Evolutionary conservation across 768 basidiomycete genomes (phyloP).

Genomic region (Kwoniella botswanensis): DNA sequence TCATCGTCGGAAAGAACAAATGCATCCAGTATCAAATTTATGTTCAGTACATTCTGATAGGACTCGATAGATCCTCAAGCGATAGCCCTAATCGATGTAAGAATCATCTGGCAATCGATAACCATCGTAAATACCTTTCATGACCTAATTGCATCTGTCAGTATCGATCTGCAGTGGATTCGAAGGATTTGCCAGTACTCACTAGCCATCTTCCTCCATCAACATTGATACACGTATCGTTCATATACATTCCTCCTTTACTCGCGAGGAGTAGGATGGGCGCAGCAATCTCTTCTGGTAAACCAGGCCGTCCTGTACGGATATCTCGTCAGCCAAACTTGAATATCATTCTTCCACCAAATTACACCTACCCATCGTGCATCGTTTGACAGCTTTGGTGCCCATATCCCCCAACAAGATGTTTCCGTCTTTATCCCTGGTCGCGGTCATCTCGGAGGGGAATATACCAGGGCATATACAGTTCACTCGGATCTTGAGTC

Average conservation of each 20-base stretch:
- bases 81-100: constrained; percentile 13
- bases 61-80: too few species aligned
- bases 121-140: constrained; percentile 41
- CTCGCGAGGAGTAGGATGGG: constrained; percentile 41
- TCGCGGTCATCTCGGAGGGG: constrained; percentile 46
- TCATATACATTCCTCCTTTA: constrained; percentile 41
- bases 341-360: too few species aligned
- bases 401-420: constrained; percentile 18
- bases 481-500: constrained; percentile 50
- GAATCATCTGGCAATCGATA: constrained; percentile 32
- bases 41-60: too few species aligned
- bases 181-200: neutral
- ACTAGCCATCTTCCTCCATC: constrained; percentile 34
- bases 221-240: constrained; percentile 35
- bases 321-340: neutral
- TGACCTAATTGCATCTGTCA: neutral
- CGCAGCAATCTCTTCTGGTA: constrained; percentile 42
- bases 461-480: constrained; percentile 48
- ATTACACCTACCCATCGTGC: constrained; percentile 16
- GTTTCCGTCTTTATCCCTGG: constrained; percentile 15
- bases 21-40: too few species aligned
- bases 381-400: constrained; percentile 25
- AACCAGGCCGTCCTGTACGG: constrained; percentile 34
- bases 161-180: neutral
- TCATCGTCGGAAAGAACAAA: too few species aligned